A percentile compares a stretch with the other conserved stretches of the same genome.
Evolutionary conservation across 1,284 basidiomycete species (phyloP).

Genomic region (Laetiporus sulphureus): DNA sequence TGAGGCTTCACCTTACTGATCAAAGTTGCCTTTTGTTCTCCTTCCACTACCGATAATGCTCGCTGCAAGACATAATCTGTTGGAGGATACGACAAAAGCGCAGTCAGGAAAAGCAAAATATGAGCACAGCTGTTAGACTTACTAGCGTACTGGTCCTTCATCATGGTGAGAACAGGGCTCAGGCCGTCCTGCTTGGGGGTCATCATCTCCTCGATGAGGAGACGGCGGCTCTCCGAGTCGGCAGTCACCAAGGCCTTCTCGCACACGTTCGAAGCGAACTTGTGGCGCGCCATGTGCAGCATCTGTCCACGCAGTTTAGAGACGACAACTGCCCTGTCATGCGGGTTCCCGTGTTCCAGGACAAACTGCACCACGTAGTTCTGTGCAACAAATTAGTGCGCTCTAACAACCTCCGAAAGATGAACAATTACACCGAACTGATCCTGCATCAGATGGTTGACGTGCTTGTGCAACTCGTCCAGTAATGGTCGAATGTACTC

Average conservation of each 20-base stretch:
- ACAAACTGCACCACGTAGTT: slow-evolving; percentile 97
- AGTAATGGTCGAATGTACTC: slow-evolving; percentile 68
- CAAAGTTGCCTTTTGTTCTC: slow-evolving; percentile 62
- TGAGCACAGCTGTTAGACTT: slow-evolving; percentile 25
- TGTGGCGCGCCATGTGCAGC: slow-evolving; percentile 79
- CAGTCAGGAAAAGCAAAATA: too few species aligned
- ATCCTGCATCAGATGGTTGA: slow-evolving; percentile 73
- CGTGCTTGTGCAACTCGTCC: slow-evolving; percentile 78
- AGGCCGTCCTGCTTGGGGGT: slow-evolving; percentile 53
- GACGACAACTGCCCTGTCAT: slow-evolving; percentile 70
- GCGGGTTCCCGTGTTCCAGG: slow-evolving; percentile 69
- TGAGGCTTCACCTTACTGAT: slow-evolving; percentile 61
- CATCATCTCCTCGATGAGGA: slow-evolving; percentile 81
- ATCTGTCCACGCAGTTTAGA: slow-evolving; percentile 74
- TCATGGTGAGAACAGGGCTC: slow-evolving; percentile 69
- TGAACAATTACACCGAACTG: slow-evolving; percentile 73
- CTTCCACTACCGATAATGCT: slow-evolving; percentile 64
- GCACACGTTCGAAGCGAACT: slow-evolving; percentile 96
- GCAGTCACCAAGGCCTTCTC: slow-evolving; percentile 84
- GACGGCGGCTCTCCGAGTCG: slow-evolving; percentile 52
- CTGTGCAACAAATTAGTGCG: slow-evolving; percentile 28
- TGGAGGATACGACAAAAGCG: slow-evolving; percentile 1
- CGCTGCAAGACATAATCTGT: slow-evolving; percentile 80
- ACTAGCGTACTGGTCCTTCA: slow-evolving; percentile 91
- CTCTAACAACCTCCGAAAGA: background rate